A percentile compares a stretch with the other conserved stretches of the same genome.
These are phyloP conservation scores for Tricholoma flavovirens DNA, from an alignment of 768 basidiomycete genomes.

Conservation along the genomic window DNA sequence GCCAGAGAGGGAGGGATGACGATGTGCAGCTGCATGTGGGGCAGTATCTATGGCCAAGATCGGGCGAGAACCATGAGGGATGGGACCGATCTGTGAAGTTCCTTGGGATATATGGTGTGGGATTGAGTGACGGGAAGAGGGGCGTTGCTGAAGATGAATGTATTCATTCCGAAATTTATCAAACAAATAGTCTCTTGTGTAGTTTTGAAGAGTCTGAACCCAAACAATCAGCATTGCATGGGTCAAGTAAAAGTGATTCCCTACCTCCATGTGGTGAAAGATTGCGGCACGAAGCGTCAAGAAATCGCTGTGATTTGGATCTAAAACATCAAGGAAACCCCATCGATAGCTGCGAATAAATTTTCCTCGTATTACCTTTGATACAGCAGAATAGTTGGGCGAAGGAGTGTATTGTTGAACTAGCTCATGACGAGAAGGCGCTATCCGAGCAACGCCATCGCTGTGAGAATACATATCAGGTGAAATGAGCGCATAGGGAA, in stretches of 20 bases:
- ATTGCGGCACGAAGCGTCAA: conserved; percentile 68
- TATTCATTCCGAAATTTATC: conserved; percentile 68
- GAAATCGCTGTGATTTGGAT: conserved; percentile 79
- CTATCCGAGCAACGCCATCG: conserved; percentile 61
- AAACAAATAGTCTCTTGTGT: conserved; percentile 78
- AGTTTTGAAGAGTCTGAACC: conserved; percentile 74
- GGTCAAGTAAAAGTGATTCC: conserved; percentile 15
- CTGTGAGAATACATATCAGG: conserved; percentile 82
- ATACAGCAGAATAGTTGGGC: conserved; percentile 31
- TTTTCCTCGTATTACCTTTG: conserved; percentile 53
- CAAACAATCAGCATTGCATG: neutral
- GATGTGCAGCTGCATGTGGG: conserved; percentile 37
- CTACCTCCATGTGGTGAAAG: conserved; percentile 86
- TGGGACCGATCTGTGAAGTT: conserved; percentile 38
- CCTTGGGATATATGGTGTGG: conserved; percentile 32
- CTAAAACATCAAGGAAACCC: conserved; percentile 78
- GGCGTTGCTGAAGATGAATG: conserved; percentile 41
- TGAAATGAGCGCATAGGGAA: conserved; percentile 82
- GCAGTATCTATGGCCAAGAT: conserved; percentile 60
- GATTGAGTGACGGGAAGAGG: conserved; percentile 40
- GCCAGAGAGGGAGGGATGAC: conserved; percentile 40
- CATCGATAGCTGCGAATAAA: conserved; percentile 75
- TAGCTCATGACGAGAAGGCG: conserved; percentile 63
- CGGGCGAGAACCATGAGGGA: conserved; percentile 46
- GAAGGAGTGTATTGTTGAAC: conserved; percentile 69